Evolutionary conservation across 495 filamentous ascomycete species (phyloP).

Genomic region (Aspergillus homomorphus): DNA sequence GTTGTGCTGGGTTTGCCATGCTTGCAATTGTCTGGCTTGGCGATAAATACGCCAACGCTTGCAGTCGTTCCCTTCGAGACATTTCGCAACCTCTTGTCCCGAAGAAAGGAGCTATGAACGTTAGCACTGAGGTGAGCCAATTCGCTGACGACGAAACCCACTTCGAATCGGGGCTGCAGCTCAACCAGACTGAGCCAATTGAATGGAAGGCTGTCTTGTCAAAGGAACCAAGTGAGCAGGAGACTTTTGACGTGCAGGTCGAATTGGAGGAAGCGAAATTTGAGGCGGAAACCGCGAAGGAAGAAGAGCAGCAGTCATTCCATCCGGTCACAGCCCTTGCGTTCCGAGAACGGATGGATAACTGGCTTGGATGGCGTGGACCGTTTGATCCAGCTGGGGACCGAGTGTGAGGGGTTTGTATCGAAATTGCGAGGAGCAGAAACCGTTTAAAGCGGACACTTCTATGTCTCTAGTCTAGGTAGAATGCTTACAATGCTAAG

Average conservation of each 20-base stretch:
- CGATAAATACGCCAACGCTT: not conserved
- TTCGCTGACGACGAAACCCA: not conserved
- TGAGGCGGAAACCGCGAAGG: not conserved
- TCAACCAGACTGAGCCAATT: not conserved
- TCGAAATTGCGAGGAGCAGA: too few relatives aligned
- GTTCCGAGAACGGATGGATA: conserved; percentile 34
- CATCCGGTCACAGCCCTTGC: not conserved
- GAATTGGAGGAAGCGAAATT: not conserved
- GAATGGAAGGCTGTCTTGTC: not conserved
- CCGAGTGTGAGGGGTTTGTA: not conserved
- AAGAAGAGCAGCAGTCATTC: not conserved
- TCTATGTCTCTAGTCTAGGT: not conserved
- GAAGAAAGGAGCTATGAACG: not conserved
- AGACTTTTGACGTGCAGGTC: not conserved
- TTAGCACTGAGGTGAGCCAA: not conserved
- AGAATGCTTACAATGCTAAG: not conserved
- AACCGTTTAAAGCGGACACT: not conserved
- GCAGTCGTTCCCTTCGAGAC: not conserved
- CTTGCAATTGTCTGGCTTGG: not conserved
- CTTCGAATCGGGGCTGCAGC: not conserved
- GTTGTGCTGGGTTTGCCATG: not conserved
- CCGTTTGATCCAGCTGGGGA: conserved; percentile 13
- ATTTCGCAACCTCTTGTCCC: not conserved
- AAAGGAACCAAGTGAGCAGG: not conserved
- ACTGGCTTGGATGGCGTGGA: conserved; percentile 39